These are phyloP conservation scores for Acacia pycnantha DNA, from an alignment of 331 rosid genomes.

Conservation along the genomic window DNA sequence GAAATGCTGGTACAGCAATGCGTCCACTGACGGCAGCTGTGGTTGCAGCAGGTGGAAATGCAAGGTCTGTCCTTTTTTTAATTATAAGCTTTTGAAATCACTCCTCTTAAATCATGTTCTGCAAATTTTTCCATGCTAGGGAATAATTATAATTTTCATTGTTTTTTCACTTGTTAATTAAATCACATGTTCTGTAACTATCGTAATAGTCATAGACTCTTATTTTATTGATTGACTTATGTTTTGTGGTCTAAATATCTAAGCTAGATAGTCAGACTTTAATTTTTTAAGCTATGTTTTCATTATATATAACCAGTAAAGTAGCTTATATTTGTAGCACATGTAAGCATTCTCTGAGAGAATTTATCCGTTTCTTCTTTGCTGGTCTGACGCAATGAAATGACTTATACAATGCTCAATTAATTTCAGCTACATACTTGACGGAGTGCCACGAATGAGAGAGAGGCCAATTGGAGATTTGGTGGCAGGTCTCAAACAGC, in stretches of 20 bases:
- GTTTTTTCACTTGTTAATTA: background rate
- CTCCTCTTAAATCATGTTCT: background rate
- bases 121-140: background rate
- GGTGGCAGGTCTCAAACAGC: slow-evolving; percentile 91
- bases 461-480: slow-evolving; percentile 95
- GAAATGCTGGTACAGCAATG: slow-evolving; percentile 99
- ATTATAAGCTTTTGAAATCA: background rate
- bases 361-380: background rate
- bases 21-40: slow-evolving; percentile 98
- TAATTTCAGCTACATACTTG: slow-evolving; percentile 77
- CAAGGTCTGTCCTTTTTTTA: slow-evolving; percentile 50
- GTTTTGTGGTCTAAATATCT: background rate
- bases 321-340: background rate
- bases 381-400: slow-evolving; percentile 9
- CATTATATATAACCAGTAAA: background rate
- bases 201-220: background rate
- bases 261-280: background rate
- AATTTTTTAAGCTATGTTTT: background rate
- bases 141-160: background rate
- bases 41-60: slow-evolving; percentile 88
- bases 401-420: slow-evolving; percentile 15
- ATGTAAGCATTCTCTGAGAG: background rate
- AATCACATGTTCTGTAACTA: background rate
- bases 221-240: background rate
- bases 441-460: slow-evolving; percentile 97